phyloP scores from a whole-genome alignment of 2,329 filamentous ascomycete species.

The Coniella lustricola region DNA sequence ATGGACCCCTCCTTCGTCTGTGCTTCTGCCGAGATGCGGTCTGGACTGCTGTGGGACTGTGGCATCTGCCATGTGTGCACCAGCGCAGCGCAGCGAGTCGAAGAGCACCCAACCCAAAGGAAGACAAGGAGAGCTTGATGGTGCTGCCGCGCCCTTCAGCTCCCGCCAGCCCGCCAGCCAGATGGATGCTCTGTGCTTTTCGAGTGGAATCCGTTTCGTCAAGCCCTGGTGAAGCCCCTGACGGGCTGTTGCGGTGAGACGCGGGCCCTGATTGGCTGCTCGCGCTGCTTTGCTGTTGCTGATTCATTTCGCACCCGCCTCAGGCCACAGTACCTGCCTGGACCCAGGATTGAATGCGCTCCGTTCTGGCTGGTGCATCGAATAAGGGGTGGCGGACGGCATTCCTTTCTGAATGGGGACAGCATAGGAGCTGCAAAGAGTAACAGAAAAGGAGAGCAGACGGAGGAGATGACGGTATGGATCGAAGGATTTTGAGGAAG shows the following conservation, averaged over 20 bases:
- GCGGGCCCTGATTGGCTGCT: constrained; percentile 1
- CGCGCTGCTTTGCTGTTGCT: not conserved
- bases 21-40: constrained; percentile 1
- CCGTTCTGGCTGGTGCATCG: not conserved
- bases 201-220: no score
- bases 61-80: not conserved
- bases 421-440: no score
- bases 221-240: constrained; percentile 5
- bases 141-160: no score
- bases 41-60: constrained; percentile 1
- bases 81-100: not conserved
- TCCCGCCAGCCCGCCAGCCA: not conserved
- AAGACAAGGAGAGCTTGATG: no score
- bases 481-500: no score
- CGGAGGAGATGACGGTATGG: no score
- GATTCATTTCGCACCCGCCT: constrained; percentile 5
- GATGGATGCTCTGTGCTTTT: not conserved
- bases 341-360: not conserved
- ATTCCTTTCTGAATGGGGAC: no score
- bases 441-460: no score
- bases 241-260: constrained; percentile 8
- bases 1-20: not conserved
- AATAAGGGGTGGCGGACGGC: no score
- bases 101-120: no score
- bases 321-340: not conserved